These are phyloP conservation scores for Chrysosphaeria jannelii DNA, from an alignment of 2,329 filamentous ascomycete genomes.

Conservation along the genomic window DNA sequence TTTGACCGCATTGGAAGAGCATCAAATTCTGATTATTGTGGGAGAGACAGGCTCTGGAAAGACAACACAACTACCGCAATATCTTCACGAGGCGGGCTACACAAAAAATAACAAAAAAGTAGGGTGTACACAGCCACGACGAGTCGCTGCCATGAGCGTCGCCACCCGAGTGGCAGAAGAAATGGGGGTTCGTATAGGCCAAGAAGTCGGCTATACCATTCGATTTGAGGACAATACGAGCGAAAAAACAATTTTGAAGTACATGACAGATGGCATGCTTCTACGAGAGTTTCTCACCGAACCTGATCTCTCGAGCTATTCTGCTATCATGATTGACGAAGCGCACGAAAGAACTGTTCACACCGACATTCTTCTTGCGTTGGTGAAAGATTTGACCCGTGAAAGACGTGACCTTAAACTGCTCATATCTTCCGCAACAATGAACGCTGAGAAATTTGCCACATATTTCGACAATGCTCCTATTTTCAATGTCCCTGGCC, in stretches of 20 bases:
- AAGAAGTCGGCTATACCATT: constrained; percentile 82
- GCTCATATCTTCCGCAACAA: constrained; percentile 76
- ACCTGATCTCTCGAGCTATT: constrained; percentile 55
- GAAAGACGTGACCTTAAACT: constrained; percentile 66
- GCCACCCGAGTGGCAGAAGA: constrained; percentile 90
- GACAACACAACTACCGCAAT: constrained; percentile 84
- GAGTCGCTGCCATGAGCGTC: constrained; percentile 92
- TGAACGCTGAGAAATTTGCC: constrained; percentile 80
- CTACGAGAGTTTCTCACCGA: constrained; percentile 73
- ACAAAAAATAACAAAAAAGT: constrained; percentile 63
- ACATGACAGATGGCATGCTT: constrained; percentile 94
- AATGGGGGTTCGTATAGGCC: constrained; percentile 65
- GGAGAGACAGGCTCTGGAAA: constrained; percentile 90
- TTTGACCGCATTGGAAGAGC: constrained; percentile 54
- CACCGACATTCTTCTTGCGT: constrained; percentile 65
- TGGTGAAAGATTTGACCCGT: constrained; percentile 67
- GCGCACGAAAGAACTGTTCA: constrained; percentile 82
- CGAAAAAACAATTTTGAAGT: constrained; percentile 77
- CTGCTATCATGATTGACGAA: constrained; percentile 80
- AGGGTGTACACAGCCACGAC: constrained; percentile 75
- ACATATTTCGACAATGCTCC: constrained; percentile 77
- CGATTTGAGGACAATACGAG: constrained; percentile 81
- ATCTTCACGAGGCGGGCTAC: constrained; percentile 70
- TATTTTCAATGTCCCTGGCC: constrained; percentile 81
- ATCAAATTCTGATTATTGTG: constrained; percentile 73